Evolutionary conservation across 2,329 filamentous ascomycete species (phyloP).

Genomic region (Fusarium haematococcum): DNA sequence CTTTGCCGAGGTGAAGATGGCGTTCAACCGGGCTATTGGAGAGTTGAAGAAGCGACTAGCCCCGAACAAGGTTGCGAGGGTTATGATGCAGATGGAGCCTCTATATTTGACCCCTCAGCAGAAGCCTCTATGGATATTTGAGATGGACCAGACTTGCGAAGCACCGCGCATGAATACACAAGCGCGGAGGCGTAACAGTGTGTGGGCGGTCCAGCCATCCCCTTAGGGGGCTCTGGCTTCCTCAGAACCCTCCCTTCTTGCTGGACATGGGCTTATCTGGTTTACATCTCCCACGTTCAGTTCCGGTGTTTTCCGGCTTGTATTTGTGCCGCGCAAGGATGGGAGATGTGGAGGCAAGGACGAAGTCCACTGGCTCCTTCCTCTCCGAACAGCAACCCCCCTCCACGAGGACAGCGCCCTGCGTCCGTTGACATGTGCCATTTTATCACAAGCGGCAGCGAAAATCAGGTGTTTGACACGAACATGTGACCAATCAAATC

Average conservation of each 20-base stretch:
- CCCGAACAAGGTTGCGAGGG: background rate
- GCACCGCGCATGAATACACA: background rate
- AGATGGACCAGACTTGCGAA: background rate
- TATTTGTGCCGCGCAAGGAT: background rate
- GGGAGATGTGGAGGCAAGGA: background rate
- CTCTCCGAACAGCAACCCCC: background rate
- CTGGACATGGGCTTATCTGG: background rate
- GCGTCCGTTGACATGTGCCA: background rate
- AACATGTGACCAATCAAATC: background rate
- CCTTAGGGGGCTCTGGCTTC: background rate
- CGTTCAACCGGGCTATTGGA: too few species aligned
- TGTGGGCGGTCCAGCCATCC: background rate
- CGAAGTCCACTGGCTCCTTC: background rate
- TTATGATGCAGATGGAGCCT: background rate
- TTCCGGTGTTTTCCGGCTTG: background rate
- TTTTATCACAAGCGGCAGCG: background rate
- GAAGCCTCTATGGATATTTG: background rate
- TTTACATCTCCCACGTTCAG: background rate
- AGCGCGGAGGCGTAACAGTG: background rate
- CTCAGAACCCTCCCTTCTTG: background rate
- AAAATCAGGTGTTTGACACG: background rate
- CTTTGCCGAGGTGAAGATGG: too few species aligned
- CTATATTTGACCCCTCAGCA: background rate
- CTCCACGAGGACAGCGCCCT: background rate
- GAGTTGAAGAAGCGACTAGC: background rate